Base-by-base conservation (phyloP, 1,284 basidiomycete genomes). In the Trametes sp. region DNA sequence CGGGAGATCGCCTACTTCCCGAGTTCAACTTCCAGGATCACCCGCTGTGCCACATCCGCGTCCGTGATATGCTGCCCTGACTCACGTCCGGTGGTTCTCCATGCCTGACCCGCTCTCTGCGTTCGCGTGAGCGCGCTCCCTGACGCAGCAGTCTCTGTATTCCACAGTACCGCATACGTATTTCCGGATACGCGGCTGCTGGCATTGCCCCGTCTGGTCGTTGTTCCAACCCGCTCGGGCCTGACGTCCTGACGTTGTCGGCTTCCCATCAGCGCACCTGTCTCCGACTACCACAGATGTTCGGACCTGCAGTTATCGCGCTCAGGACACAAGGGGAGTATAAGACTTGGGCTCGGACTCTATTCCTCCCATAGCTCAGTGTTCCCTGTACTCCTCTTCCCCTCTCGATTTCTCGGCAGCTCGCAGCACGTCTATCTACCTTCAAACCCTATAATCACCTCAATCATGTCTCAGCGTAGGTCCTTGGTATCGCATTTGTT, bases 121-220 rank as follows among this genome's bases (percentile, higher is more conserved):
- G 35, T 58, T 55, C 33, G 48, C 33, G 55, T 61, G 55, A 56
- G 58, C 62, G 54, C 60, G 62, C 55, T 54, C 50, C 52, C 51
- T 50, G 57, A 55, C 63, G 59, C 63, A 61, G 56, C 61, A 55
- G 52, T 63, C 56, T 61, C 61, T 49, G 61, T 61, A 63, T 63
- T 65, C 63, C 66, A 60, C 60, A 64, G 31, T 52, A 54, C 44
- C 45, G 57, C 63, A 59, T 42, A 54, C 33, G 31, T 44, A 45
- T 63, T 50, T 63, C 66, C 60, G 57, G 66, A 59, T 67, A 65
- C 57, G 59, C 59, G 52, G 60, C 57, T 38, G 51, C 55, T 38
- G 46, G 52, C 61, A 59, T 56, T 45, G 61, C 61, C 28, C 45
- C 57, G 54, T 46, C 24, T 42, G 62, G 46, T 46, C 31, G 33